Base-by-base conservation (phyloP, 1,139 yeast species). In the Suhomyces maxii region DNA sequence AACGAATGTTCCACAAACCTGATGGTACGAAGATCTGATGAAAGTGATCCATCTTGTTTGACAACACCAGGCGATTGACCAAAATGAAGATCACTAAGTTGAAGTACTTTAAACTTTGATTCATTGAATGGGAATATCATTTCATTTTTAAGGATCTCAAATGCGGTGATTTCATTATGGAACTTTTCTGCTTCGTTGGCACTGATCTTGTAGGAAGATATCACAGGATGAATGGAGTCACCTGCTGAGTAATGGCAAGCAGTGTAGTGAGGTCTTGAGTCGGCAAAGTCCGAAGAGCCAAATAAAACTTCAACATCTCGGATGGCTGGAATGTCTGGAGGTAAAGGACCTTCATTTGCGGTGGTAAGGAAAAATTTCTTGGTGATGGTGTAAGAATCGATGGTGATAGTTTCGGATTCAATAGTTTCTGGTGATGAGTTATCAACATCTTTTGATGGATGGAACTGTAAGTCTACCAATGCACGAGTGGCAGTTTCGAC, bases 31-130 rank as follows among this genome's bases (percentile, higher is more conserved):
- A 56, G 51, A 47, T 71, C 76, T 14, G 65, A 61, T 37, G 65
- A 59, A 40, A 67, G 62, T n/a, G 46, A 42, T 9, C 58, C 60
- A 25, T 50, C 52, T 8, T 45, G 41, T 25, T 43, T 42, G 48
- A 68, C 62, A 7, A 57, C 53, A 4, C 73, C 71, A 14, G 52
- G 45, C 50, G 65, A 60, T 38, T 65, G 65, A 13, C 73, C 72
- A 48, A 71, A 68, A 53, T 73, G 79, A 42, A 72, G 59, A 53
- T 74, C 79, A 38, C 74, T 65, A 13, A 73, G 41, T 53, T 74
- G 79, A 48, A 73, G 53, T 11, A 73, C 56, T 52, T 66, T 71
- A 50, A 64, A 68, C 14, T 58, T 60, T 28, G 41, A 8, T 10
- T 36, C 26, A 36, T 41, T 18, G 28, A 36, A 40, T 32, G 39